phyloP scores from a whole-genome alignment of 257 asterid genomes.

The Handroanthus guayacan region DNA sequence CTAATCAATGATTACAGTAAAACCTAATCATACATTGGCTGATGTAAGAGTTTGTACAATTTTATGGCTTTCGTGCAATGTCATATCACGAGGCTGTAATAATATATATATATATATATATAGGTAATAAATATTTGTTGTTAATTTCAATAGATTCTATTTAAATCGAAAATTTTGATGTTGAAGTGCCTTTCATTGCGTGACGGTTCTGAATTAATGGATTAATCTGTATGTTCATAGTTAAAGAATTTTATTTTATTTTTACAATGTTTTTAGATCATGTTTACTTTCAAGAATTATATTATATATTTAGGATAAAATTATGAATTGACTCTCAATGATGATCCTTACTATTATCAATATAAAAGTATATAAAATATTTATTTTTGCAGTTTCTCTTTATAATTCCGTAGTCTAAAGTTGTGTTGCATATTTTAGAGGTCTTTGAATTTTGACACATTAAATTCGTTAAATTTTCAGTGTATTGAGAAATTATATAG shows the following conservation, averaged over 20 bases:
- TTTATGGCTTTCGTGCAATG: slow-evolving; percentile 16
- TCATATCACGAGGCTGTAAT: slow-evolving; percentile 12
- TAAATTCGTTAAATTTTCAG: no score
- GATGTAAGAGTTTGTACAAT: slow-evolving; percentile 28
- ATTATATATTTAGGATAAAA: neutral
- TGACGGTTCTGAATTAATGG: neutral
- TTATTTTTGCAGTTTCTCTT: no score
- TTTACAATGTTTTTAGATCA: neutral
- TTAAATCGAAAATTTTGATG: slow-evolving; percentile 7
- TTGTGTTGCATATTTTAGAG: no score
- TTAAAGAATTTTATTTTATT: neutral
- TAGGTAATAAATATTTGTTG: neutral
- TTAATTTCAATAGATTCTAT: slow-evolving; percentile 11
- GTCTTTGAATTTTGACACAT: no score
- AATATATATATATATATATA: neutral
- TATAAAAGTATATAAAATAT: no score
- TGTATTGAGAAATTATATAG: no score
- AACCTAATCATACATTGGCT: slow-evolving; percentile 7
- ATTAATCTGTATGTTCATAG: neutral
- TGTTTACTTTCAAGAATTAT: neutral
- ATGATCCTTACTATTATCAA: no score
- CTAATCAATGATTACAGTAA: slow-evolving; percentile 8
- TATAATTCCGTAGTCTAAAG: no score
- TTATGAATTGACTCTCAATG: no score
- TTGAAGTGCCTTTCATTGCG: slow-evolving; percentile 9